A percentile compares a stretch with the other conserved stretches of the same genome.
These are phyloP conservation scores for Flaveria trinervia DNA, from an alignment of 129 eudicot genomes.

Conservation along the genomic window DNA sequence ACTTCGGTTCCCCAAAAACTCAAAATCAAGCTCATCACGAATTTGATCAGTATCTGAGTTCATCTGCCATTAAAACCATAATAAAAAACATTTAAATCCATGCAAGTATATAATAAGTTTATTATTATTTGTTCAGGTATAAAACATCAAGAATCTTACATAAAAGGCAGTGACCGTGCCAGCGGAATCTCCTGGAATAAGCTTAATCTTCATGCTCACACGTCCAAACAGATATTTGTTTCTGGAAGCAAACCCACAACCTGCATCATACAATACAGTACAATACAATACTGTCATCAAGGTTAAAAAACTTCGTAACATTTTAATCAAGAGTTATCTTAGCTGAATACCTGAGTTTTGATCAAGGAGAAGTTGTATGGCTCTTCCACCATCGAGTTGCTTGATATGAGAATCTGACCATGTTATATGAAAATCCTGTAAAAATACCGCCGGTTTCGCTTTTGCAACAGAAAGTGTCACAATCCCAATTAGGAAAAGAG, in stretches of 20 bases:
- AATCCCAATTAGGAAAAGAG: constrained; percentile 22
- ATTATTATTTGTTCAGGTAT: neutral
- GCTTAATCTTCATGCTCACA: constrained; percentile 91
- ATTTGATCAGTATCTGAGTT: constrained; percentile 64
- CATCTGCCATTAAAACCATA: constrained; percentile 53
- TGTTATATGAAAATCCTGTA: constrained; percentile 66
- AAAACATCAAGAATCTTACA: constrained; percentile 40
- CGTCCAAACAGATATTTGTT: constrained; percentile 67
- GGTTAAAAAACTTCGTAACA: neutral
- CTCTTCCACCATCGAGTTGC: constrained; percentile 72
- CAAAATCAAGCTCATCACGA: constrained; percentile 89
- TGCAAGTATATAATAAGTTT: neutral
- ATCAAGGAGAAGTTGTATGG: constrained; percentile 78
- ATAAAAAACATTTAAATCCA: neutral
- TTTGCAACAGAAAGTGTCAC: constrained; percentile 31
- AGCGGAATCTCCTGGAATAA: constrained; percentile 93
- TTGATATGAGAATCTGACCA: constrained; percentile 83
- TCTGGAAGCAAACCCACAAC: constrained; percentile 83
- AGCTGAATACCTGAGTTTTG: constrained; percentile 59
- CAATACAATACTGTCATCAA: neutral
- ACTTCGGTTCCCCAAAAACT: constrained; percentile 85
- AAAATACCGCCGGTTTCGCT: constrained; percentile 71
- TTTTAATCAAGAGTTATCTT: neutral
- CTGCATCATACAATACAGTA: constrained; percentile 20
- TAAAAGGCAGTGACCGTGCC: constrained; percentile 97